Evolutionary conservation across 1,139 yeast species (phyloP), one percentile per base, ranked within the genome.

Genomic region (Blastobotrys serpentis): DNA sequence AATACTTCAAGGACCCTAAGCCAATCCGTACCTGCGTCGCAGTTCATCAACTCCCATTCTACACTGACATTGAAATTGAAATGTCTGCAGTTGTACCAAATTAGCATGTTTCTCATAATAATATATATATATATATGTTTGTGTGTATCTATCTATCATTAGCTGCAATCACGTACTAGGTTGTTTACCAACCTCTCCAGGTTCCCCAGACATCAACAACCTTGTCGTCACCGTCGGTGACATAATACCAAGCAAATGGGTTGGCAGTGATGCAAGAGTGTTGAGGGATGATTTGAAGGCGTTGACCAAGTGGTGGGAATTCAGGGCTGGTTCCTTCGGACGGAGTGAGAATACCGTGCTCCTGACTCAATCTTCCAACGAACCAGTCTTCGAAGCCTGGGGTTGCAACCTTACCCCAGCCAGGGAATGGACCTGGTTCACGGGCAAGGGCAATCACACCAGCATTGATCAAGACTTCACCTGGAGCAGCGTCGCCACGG

Each of bases 231-330:
- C 80, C 80, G 18, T 79, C 72, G 1, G 54, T 57, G 1, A 81
- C 69, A 62, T 68, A 83, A 64, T 73, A 83, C 71, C 78, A 80
- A 2, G 81, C 79, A 62, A 74, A 82, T 14, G 80, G 71, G 4
- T 83, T 82, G 42, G 86, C 85, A 1, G 86, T 77, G 50, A 86
- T 85, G 64, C 95, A 86, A 10, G 82, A 72, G 62, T 86, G 94
- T 60, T 86, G 92, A 1, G 92, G 90, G 23, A 79, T 59, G 36
- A 86, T 70, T 40, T 70, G 68, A 5, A 85, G 71, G 46, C 75
- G 74, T 1, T 81, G 74, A 1, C 89, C 85, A 41, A 74, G 56
- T 30, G 80, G 45, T 23, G 63, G 64, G 48, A 66, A 65, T 30
- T 6, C 65, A 53, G 38, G 64, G 13, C 48, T 75, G 42, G 42